Evolutionary conservation across 2,329 filamentous ascomycete genomes (phyloP), one percentile per base, ranked within the genome.

Genomic region (Diaporthe capsici): DNA sequence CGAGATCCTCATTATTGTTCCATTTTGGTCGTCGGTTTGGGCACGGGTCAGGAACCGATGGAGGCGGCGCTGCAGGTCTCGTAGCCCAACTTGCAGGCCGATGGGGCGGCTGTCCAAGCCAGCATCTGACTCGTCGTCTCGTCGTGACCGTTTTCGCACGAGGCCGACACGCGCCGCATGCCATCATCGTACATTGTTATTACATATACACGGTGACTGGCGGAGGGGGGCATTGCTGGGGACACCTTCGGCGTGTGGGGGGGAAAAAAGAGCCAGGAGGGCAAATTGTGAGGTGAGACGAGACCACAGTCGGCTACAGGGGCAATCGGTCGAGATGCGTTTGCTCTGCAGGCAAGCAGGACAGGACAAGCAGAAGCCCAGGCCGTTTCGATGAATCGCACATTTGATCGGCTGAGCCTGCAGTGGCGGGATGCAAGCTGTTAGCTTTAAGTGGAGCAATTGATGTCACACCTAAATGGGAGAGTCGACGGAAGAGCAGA

Each of bases 371-470:
- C 42, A 34, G 28, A 47, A 34, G 39, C 9, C 61, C 39, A 65
- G 61, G 13, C 25, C 61, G 39, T 47, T 25, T 51, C 20, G 63
- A 68, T 53, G 63, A 68, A 51, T 68, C 63, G 65, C 65, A 68
- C 65, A 68, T 42, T 42, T 42, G 65, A 70, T 70, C 65, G 65
- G 34, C 47, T 42, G 65, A 70, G 65, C 65, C 49, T 70, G 65
- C 65, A 70, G 65, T 70, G 65, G 65, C 49, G 65, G 61, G 65
- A 70, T 70, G 65, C 65, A 70, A 70, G 58, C 37, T 34, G 65
- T 22, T 55, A 70, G 65, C 65, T 53, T 55, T 42, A 55, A 55
- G 65, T 70, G 65, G 65, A 55, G 49, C 42, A 55, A 22, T 42
- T 70, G 65, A 70, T 70, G 65, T 70, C 65, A 70, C 65, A 70